A percentile compares a stretch with the other conserved stretches of the same genome.
Conservation (phyloP, 345 rosid species). For the Aquilaria malaccensis region DNA sequence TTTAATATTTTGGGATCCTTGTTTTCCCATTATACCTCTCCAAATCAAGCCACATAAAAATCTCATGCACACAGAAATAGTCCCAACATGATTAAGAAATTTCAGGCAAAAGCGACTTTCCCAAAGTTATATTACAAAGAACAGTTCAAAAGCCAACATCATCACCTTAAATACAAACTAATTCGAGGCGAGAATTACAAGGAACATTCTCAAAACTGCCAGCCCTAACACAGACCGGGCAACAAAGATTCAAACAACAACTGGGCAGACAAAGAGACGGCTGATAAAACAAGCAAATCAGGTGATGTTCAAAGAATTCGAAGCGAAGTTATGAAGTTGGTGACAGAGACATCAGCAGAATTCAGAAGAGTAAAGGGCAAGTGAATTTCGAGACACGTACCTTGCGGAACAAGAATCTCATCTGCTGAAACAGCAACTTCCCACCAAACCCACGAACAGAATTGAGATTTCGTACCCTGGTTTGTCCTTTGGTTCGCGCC, state of each 20-base stretch:
- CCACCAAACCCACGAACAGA: slow-evolving; percentile 38
- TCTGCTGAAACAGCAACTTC: slow-evolving; percentile 30
- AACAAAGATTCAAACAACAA: slow-evolving; percentile 22
- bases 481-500: neutral
- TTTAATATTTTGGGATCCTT: slow-evolving; percentile 27
- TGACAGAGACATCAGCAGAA: slow-evolving; percentile 18
- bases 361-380: slow-evolving; percentile 47
- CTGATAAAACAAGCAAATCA: slow-evolving; percentile 14
- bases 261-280: slow-evolving; percentile 12
- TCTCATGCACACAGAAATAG: neutral
- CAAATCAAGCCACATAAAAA: slow-evolving; percentile 10
- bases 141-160: slow-evolving; percentile 1
- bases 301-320: slow-evolving; percentile 24
- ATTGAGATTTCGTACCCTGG: neutral
- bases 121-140: slow-evolving; percentile 1
- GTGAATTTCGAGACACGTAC: slow-evolving; percentile 29
- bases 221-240: slow-evolving; percentile 26
- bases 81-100: neutral
- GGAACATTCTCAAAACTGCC: slow-evolving; percentile 9
- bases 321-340: slow-evolving; percentile 48
- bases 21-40: slow-evolving; percentile 42
- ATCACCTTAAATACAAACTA: neutral
- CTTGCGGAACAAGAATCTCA: slow-evolving; percentile 33
- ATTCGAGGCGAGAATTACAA: neutral
- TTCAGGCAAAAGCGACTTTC: neutral